These are phyloP conservation scores for Clavispora santaluciae DNA, from an alignment of 805 yeast genomes.

Conservation along the genomic window DNA sequence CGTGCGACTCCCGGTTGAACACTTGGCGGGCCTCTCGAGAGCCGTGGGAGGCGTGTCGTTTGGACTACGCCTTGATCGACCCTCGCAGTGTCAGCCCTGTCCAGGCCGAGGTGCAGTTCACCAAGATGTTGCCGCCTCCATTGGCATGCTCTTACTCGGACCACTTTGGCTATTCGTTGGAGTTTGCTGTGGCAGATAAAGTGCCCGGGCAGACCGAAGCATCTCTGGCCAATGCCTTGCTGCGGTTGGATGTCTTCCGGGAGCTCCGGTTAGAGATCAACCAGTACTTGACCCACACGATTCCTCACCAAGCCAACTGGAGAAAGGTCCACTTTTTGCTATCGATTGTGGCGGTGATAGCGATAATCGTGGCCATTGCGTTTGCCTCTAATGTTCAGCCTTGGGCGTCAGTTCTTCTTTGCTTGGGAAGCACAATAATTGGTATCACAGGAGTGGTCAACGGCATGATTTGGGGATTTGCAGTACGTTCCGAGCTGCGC, in stretches of 20 bases:
- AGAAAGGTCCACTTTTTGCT: constrained; percentile 59
- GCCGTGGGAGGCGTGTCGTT: constrained; percentile 71
- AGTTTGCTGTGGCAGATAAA: constrained; percentile 16
- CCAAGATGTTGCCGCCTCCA: constrained; percentile 58
- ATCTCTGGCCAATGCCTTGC: constrained; percentile 11
- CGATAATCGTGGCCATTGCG: constrained; percentile 52
- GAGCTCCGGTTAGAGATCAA: constrained; percentile 10
- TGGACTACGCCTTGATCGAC: constrained; percentile 86
- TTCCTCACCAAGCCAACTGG: constrained; percentile 59
- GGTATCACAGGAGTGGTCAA: constrained; percentile 65
- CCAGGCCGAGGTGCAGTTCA: constrained; percentile 68
- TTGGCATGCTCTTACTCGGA: constrained; percentile 69
- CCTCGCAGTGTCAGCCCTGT: constrained; percentile 45
- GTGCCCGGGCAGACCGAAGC: constrained; percentile 4
- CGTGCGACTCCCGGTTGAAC: constrained; percentile 84
- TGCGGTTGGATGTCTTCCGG: constrained; percentile 28
- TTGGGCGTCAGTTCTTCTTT: constrained; percentile 67
- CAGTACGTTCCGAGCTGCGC: constrained; percentile 76
- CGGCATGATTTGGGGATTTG: constrained; percentile 73
- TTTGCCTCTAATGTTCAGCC: constrained; percentile 53
- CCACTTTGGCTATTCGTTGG: constrained; percentile 75
- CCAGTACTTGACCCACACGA: constrained; percentile 37
- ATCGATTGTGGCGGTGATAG: constrained; percentile 40
- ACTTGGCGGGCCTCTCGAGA: constrained; percentile 69
- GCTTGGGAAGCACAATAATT: constrained; percentile 50